Conservation (phyloP, 352 stramenopile genomes). For the Phytophthora macrochlamydospora region DNA sequence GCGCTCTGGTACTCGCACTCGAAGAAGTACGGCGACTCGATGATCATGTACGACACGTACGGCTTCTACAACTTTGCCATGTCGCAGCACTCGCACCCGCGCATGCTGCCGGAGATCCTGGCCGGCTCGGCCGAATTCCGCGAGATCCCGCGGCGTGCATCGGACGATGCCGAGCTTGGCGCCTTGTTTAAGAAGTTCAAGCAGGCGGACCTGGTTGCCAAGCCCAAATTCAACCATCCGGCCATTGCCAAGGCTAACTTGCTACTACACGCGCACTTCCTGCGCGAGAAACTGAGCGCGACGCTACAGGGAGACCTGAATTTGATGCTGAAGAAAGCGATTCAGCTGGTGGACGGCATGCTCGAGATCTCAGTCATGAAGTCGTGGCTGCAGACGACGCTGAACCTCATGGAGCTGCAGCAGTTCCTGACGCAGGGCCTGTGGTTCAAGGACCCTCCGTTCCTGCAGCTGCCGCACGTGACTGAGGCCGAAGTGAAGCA, state of each 20-base stretch:
- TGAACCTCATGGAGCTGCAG: conserved; percentile 97
- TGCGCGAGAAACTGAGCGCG: conserved; percentile 84
- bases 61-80: conserved; percentile 98
- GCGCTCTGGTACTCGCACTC: conserved; percentile 96
- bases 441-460: conserved; percentile 92
- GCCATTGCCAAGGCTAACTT: conserved; percentile 86
- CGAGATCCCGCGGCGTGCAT: conserved; percentile 68
- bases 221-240: conserved; percentile 87
- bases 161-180: conserved; percentile 70
- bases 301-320: conserved; percentile 90
- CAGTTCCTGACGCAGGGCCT: conserved; percentile 97
- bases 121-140: conserved; percentile 92
- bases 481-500: conserved; percentile 92
- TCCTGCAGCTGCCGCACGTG: conserved; percentile 92
- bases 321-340: conserved; percentile 95
- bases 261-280: conserved; percentile 96
- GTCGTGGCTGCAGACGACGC: conserved; percentile 93
- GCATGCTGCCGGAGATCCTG: conserved; percentile 95
- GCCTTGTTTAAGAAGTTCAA: conserved; percentile 82
- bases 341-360: conserved; percentile 98
- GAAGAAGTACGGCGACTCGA: conserved; percentile 99
- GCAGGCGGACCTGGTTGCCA: conserved; percentile 77
- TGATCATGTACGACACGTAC: conserved; percentile 99
- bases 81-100: conserved; percentile 94
- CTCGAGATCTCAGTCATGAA: conserved; percentile 97